These are phyloP conservation scores for Leptographium flavum DNA, from an alignment of 2,329 filamentous ascomycete genomes.

Conservation along the genomic window DNA sequence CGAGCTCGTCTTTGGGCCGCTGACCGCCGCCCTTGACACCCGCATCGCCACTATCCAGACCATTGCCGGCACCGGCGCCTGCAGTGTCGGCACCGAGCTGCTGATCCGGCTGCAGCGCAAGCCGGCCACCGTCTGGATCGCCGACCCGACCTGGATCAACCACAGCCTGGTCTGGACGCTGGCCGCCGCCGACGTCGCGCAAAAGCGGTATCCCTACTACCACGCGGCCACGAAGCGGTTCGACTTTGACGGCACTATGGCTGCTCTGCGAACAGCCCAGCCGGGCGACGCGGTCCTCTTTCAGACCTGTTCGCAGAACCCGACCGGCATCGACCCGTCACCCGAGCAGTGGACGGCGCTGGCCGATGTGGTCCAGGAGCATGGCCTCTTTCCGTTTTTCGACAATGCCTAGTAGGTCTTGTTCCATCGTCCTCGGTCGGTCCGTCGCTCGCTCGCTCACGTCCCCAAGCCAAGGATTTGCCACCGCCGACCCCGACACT, in stretches of 20 bases:
- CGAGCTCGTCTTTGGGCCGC: slow-evolving; percentile 31
- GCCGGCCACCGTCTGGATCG: slow-evolving; percentile 65
- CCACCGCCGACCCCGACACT: slow-evolving; percentile 62
- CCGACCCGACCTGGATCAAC: slow-evolving; percentile 93
- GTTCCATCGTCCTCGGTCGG: too few species aligned
- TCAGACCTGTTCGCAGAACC: slow-evolving; percentile 94
- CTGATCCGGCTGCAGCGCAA: slow-evolving; percentile 68
- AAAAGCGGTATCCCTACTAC: slow-evolving; percentile 16
- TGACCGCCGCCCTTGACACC: background rate
- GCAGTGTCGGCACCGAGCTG: slow-evolving; percentile 86
- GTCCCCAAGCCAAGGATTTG: too few species aligned
- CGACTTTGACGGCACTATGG: slow-evolving; percentile 79
- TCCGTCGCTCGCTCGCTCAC: slow-evolving; percentile 96
- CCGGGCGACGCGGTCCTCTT: slow-evolving; percentile 74
- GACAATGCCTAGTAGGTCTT: slow-evolving; percentile 96
- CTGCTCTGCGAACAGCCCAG: slow-evolving; percentile 53
- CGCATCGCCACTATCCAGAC: slow-evolving; percentile 52
- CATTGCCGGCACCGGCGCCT: slow-evolving; percentile 90
- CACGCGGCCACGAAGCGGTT: slow-evolving; percentile 58
- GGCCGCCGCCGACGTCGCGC: slow-evolving; percentile 24
- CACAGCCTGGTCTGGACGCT: slow-evolving; percentile 84
- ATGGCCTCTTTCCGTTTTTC: slow-evolving; percentile 92
- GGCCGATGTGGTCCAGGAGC: slow-evolving; percentile 58
- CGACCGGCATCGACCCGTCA: slow-evolving; percentile 89
- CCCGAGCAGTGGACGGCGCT: slow-evolving; percentile 89